Percentiles rank a stretch among this genome's conserved stretches.
Evolutionary conservation across 345 rosid species (phyloP).

Genomic region (Nephelium lappaceum): DNA sequence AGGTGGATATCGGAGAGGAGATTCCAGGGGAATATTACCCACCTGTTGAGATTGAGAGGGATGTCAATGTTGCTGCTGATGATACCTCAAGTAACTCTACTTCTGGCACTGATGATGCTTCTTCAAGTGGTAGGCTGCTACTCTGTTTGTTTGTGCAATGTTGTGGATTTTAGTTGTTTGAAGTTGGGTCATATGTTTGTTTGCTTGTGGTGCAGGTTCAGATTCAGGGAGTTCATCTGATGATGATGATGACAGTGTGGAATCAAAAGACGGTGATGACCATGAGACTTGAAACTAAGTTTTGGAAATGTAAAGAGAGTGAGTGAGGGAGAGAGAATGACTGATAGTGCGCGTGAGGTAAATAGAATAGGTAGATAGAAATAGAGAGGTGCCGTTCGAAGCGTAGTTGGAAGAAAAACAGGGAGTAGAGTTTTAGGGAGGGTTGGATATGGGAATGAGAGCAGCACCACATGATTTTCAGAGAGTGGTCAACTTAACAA

Average conservation of each 20-base stretch:
- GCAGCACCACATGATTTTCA: constrained; percentile 17
- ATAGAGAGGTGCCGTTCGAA: neutral
- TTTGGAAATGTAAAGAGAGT: neutral
- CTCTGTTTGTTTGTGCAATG: neutral
- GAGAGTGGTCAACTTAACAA: constrained; percentile 12
- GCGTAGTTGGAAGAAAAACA: neutral
- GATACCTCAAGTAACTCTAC: constrained; percentile 30
- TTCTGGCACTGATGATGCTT: constrained; percentile 38
- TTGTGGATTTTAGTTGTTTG: no score
- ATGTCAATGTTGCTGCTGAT: constrained; percentile 17
- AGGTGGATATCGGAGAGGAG: constrained; percentile 60
- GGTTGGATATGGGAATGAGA: no score
- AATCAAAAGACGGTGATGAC: constrained; percentile 32
- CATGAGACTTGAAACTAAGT: constrained; percentile 11
- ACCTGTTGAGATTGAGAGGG: constrained; percentile 53
- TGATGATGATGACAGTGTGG: constrained; percentile 39
- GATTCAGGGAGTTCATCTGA: constrained; percentile 44
- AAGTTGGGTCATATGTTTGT: neutral
- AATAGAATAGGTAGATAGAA: neutral
- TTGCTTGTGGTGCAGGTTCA: constrained; percentile 29
- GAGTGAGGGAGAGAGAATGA: neutral
- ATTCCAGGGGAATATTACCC: constrained; percentile 38
- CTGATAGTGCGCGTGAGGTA: neutral
- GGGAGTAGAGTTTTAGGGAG: no score
- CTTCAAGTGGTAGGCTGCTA: constrained; percentile 36